Conservation (phyloP, 345 rosid species). For the Hirschfeldia incana region DNA sequence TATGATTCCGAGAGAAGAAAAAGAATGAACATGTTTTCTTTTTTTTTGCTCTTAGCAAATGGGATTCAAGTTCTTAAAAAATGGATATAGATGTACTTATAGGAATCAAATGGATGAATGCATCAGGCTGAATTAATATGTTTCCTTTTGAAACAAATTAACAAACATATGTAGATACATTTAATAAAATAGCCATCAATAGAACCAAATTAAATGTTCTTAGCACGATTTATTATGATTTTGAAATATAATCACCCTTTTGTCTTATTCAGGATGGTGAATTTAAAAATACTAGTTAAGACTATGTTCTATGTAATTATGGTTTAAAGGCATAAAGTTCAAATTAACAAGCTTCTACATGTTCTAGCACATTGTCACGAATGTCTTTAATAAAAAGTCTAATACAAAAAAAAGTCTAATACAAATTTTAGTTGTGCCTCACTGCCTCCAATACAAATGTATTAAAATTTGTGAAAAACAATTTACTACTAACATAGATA, state of each 20-base stretch:
- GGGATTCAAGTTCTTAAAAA: no score
- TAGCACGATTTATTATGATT: neutral
- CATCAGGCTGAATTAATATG: conserved; percentile 12
- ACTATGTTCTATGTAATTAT: neutral
- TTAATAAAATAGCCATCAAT: neutral
- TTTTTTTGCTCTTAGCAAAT: neutral
- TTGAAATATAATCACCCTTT: neutral
- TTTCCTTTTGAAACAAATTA: conserved; percentile 3
- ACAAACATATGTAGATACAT: conserved; percentile 22
- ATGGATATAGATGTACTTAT: conserved; percentile 18
- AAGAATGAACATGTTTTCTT: neutral
- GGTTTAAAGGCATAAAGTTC: neutral
- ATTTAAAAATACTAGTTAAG: neutral
- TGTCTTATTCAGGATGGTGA: neutral
- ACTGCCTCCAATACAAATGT: neutral
- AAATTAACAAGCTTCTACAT: neutral
- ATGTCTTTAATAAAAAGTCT: neutral
- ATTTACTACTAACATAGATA: neutral
- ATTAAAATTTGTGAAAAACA: neutral
- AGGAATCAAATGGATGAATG: neutral
- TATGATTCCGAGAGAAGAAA: neutral
- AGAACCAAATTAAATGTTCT: conserved; percentile 2
- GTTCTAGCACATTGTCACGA: neutral
- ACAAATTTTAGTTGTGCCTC: neutral
- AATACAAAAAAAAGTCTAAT: neutral